phyloP scores from a whole-genome alignment of 305 asterid species.

The Euphrasia arctica region DNA sequence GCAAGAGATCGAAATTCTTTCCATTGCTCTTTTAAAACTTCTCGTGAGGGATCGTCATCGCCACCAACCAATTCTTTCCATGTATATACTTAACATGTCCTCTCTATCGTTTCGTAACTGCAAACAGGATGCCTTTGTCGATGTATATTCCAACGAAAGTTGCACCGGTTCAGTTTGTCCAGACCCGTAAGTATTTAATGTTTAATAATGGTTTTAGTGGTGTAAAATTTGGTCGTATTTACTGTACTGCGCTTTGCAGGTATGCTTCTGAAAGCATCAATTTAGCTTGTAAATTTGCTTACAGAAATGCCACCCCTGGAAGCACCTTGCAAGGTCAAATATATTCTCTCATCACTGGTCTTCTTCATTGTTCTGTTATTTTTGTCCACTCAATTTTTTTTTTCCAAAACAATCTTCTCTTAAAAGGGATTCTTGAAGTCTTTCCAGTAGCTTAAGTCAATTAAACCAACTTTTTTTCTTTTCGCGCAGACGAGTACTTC shows the following conservation, averaged over 20 bases:
- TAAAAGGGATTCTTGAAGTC: background rate
- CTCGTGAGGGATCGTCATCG: background rate
- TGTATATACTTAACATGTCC: conserved; percentile 16
- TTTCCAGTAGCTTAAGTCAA: background rate
- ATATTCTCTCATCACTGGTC: background rate
- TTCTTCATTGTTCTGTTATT: conserved; percentile 16
- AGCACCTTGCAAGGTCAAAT: conserved; percentile 73
- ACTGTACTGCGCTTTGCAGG: conserved; percentile 43
- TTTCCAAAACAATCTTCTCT: background rate
- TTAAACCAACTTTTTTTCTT: conserved; percentile 4
- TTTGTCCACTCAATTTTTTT: background rate
- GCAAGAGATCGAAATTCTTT: too few species aligned
- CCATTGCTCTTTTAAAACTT: background rate
- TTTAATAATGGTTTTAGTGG: background rate
- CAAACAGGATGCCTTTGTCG: conserved; percentile 46
- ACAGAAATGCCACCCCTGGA: conserved; percentile 95
- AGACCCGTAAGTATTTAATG: conserved; percentile 57
- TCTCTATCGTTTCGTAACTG: conserved; percentile 26
- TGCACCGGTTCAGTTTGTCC: conserved; percentile 76
- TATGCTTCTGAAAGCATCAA: conserved; percentile 85
- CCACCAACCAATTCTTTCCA: background rate
- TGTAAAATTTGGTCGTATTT: background rate
- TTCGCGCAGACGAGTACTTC: conserved; percentile 68
- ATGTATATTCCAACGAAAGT: conserved; percentile 39
- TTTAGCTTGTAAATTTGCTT: conserved; percentile 77